Evolutionary conservation across 2,329 filamentous ascomycete species (phyloP), one percentile per base, ranked within the genome.

Genomic region (Nannizzia gypsea): DNA sequence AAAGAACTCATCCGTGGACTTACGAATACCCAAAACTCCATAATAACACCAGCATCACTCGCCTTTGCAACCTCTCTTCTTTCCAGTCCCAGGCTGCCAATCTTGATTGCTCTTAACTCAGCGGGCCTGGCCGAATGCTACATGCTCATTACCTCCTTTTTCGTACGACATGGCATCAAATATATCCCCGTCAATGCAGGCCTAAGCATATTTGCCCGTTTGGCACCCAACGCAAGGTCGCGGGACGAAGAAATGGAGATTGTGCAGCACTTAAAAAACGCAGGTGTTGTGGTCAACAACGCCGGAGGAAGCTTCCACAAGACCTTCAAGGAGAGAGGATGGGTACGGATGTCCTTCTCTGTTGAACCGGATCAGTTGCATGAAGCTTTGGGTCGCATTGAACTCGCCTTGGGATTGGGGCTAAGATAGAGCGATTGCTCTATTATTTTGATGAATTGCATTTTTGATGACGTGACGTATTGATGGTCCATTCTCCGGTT

Each of bases 121-220:
- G 50, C 62, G 26, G 61, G 69, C n/a, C 62, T 71, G 1, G 60
- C 62, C 11, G 59, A 61, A 17, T 63, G 67, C 8, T 70, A 70
- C 46, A 63, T 58, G 15, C 60, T 36, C 13, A 52, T 68, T n/a
- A 69, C 66, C 4, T 28, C n/a, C 8, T 67, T 68, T 54, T 62
- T 70, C 17, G 65, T 61, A n/a, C 55, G 57, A 26, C 62, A 63
- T 34, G 48, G 55, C 2, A 66, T 71, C 17, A 46, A 54, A 20
- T 71, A 68, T 54, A 59, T 68, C 24, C 68, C 68, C 1, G 62
- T 63, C 6, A 67, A 63, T 38, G 64, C 67, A 13, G 68, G 67
- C 9, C 48, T 67, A 3, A 69, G 60, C 31, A 58, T 70, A 9
- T 69, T 67, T 42, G 66, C 66, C 9, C 63, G 58, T 24, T 20